phyloP scores from a whole-genome alignment of 2,329 filamentous ascomycete species.

The Pseudogymnoascus sp. region DNA sequence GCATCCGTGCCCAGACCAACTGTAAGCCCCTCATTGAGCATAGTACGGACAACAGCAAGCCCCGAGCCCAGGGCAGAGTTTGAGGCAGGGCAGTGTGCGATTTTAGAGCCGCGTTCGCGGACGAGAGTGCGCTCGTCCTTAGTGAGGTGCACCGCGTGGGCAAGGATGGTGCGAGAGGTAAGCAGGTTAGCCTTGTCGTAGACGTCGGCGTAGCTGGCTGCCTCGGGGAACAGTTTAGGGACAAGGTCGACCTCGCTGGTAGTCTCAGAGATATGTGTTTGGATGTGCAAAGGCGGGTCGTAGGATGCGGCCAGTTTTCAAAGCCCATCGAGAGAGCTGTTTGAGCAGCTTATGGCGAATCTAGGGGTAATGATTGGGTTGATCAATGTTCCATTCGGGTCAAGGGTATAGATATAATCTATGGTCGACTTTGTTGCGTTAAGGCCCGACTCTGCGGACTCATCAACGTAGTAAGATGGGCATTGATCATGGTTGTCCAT shows the following conservation, averaged over 20 bases:
- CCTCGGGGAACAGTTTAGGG: slow-evolving; percentile 55
- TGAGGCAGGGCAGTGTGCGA: slow-evolving; percentile 82
- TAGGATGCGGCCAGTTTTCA: slow-evolving; percentile 55
- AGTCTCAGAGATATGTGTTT: slow-evolving; percentile 90
- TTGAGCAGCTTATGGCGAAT: slow-evolving; percentile 56
- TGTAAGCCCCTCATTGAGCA: slow-evolving; percentile 65
- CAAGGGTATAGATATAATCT: slow-evolving; percentile 56
- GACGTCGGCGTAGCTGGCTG: slow-evolving; percentile 60
- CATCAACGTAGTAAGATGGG: slow-evolving; percentile 74
- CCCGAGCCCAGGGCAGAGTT: slow-evolving; percentile 80
- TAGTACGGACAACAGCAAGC: slow-evolving; percentile 61
- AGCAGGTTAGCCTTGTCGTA: slow-evolving; percentile 70
- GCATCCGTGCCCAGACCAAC: slow-evolving; percentile 89
- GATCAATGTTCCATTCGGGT: slow-evolving; percentile 56
- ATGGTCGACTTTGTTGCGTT: slow-evolving; percentile 51
- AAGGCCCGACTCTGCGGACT: slow-evolving; percentile 50
- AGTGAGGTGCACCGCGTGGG: slow-evolving; percentile 72
- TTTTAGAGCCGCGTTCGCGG: slow-evolving; percentile 49
- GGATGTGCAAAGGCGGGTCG: slow-evolving; percentile 50
- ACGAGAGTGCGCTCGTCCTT: slow-evolving; percentile 59
- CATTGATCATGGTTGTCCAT: slow-evolving; percentile 69
- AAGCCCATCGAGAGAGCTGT: slow-evolving; percentile 51
- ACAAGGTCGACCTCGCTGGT: slow-evolving; percentile 64
- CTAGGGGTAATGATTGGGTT: slow-evolving; percentile 70
- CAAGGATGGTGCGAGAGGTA: slow-evolving; percentile 65